phyloP scores from a whole-genome alignment of 805 yeast genomes.

The Dipodascopsis uninucleata region DNA sequence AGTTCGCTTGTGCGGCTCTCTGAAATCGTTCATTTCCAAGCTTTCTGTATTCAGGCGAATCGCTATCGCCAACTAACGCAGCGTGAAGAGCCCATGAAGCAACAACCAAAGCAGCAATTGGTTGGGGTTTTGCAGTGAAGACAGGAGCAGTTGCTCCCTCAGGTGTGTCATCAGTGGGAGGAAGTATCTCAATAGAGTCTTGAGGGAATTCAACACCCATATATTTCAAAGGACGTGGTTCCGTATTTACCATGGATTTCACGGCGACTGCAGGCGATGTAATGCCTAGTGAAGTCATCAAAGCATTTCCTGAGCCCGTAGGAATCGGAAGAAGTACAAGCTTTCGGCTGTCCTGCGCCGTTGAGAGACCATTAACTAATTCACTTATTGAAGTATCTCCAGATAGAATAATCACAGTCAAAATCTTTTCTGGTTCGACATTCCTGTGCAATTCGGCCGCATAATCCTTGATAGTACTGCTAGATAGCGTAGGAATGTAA shows the following conservation, averaged over 20 bases:
- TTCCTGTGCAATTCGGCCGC: constrained; percentile 33
- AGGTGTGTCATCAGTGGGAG: constrained; percentile 41
- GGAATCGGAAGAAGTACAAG: constrained; percentile 47
- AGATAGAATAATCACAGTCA: constrained; percentile 59
- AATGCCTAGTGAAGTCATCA: constrained; percentile 58
- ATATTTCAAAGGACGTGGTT: constrained; percentile 14
- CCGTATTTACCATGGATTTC: constrained; percentile 9
- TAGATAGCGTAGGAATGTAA: constrained; percentile 37
- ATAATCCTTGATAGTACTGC: constrained; percentile 34
- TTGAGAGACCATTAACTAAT: constrained; percentile 53
- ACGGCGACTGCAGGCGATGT: constrained; percentile 29
- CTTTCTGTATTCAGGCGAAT: constrained; percentile 59
- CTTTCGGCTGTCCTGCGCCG: background rate
- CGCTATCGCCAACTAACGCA: constrained; percentile 75
- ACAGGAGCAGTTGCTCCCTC: constrained; percentile 34
- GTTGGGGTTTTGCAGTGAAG: constrained; percentile 9
- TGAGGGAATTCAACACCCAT: constrained; percentile 23
- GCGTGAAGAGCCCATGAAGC: constrained; percentile 87
- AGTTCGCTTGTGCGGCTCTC: constrained; percentile 59
- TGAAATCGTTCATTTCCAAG: constrained; percentile 65
- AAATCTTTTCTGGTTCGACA: constrained; percentile 1
- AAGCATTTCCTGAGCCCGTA: constrained; percentile 83
- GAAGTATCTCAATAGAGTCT: constrained; percentile 39
- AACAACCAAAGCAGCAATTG: constrained; percentile 46
- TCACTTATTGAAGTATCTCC: constrained; percentile 88